phyloP scores from a whole-genome alignment of 139 green algal genomes.

The Deuterostichococcus epilithicus region DNA sequence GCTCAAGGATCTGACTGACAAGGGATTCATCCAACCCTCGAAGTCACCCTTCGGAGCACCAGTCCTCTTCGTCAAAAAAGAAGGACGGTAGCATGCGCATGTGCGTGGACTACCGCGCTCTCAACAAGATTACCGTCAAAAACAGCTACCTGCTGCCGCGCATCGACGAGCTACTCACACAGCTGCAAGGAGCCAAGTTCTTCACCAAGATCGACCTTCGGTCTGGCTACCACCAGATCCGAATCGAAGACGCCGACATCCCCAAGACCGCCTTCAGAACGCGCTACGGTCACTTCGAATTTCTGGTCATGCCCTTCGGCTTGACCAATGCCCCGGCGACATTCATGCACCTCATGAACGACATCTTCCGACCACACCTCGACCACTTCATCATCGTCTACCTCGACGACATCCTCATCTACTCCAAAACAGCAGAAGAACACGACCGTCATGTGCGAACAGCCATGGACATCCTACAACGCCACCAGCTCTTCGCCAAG shows the following conservation, averaged over 20 bases:
- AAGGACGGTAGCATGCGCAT: slow-evolving; percentile 44
- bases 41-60: slow-evolving; percentile 42
- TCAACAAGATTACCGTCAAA: slow-evolving; percentile 47
- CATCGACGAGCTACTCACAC: slow-evolving; percentile 9
- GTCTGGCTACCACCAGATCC: slow-evolving; percentile 43
- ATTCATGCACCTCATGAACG: slow-evolving; percentile 54
- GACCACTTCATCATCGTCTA: slow-evolving; percentile 52
- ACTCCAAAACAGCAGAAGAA: slow-evolving; percentile 31
- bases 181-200: background rate
- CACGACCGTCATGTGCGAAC: slow-evolving; percentile 38
- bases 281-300: slow-evolving; percentile 44
- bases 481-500: slow-evolving; percentile 27
- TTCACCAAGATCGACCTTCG: slow-evolving; percentile 24
- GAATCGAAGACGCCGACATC: slow-evolving; percentile 27
- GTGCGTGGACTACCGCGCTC: slow-evolving; percentile 48
- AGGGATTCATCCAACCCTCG: slow-evolving; percentile 48
- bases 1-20: slow-evolving; percentile 40
- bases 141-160: slow-evolving; percentile 48
- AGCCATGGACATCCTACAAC: slow-evolving; percentile 20
- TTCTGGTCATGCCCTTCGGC: slow-evolving; percentile 38
- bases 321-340: slow-evolving; percentile 53
- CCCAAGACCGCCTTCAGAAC: slow-evolving; percentile 50
- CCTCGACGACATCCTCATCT: slow-evolving; percentile 66
- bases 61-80: slow-evolving; percentile 50
- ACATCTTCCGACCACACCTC: slow-evolving; percentile 30